Base-by-base conservation (phyloP, 768 basidiomycete genomes). In the Scleroderma bovista region DNA sequence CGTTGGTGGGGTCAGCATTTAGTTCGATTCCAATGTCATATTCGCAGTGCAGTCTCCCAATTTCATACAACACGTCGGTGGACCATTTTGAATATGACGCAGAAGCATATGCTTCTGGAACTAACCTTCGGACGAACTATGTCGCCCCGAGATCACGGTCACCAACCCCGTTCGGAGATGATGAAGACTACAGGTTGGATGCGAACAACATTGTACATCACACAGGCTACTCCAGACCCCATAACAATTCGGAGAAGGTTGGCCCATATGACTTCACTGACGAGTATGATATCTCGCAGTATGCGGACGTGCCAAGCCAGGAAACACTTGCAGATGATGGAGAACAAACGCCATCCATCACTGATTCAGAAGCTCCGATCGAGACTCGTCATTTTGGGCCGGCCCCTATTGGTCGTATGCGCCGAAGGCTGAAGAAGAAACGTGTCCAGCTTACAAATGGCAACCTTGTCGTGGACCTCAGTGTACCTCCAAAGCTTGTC, bases 381-480 rank as follows among this genome's bases (percentile, higher is more conserved):
- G 81, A 81, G 56, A 89, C 86, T 11, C 80, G 79, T 40, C 91
- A 94, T 66, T 95, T 91, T 67, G 93, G 93, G 5, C 90, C 92
- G 15, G 88, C 89, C 2, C 93, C 93, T 7, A 68, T 78, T 23
- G 88, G 92, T 34, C 81, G 90, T n/a, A 74, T 86, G 24, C 68
- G 82, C 32, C 78, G 93, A 45, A 75, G 93, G 51, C 81, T 87
- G 45, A 79, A 79, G 69, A 93, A 83, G 71, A 89, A 90, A 63
- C 79, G 84, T 17, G 87, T 96, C 16, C 83, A 83, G 54, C 72
- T 92, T 50, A 92, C 86, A 39, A 84, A 88, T 60, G 94, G 94
- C 8, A 91, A 96, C 64, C 76, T 95, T 39, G 90, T 95, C 15
- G 73, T 93, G 15, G 84, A 93, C 56, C 72, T 93, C 49, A 76